Conservation (phyloP, 192 early-diverging fungal genomes). For the Backusella sp. region DNA sequence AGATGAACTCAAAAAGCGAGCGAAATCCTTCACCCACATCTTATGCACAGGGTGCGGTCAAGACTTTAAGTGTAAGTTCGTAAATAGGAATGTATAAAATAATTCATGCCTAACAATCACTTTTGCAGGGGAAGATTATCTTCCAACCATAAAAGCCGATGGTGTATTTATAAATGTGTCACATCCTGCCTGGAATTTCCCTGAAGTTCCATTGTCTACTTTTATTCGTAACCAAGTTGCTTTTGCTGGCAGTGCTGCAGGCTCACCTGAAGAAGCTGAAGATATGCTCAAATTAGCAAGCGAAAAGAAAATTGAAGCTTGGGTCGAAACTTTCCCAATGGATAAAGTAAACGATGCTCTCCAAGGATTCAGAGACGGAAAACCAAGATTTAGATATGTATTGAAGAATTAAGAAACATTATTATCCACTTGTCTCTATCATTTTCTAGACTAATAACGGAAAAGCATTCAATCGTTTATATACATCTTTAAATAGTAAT, state of each 20-base stretch:
- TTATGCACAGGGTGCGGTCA: constrained; percentile 7
- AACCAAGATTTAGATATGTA: constrained; percentile 70
- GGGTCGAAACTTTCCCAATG: constrained; percentile 59
- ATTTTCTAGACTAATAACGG: constrained; percentile 19
- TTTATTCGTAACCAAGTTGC: background rate
- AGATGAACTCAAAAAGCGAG: constrained; percentile 7
- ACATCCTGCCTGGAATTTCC: background rate
- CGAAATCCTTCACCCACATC: constrained; percentile 23
- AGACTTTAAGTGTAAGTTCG: constrained; percentile 5
- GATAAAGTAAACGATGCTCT: constrained; percentile 62
- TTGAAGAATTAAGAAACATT: constrained; percentile 51
- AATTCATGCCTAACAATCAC: background rate
- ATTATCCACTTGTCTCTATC: no score
- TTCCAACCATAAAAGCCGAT: background rate
- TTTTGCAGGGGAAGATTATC: background rate
- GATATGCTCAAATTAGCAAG: constrained; percentile 63
- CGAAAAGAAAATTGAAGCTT: constrained; percentile 51
- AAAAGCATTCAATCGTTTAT: background rate
- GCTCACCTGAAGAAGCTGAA: constrained; percentile 42
- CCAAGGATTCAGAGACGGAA: constrained; percentile 56
- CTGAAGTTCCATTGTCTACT: background rate
- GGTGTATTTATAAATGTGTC: background rate
- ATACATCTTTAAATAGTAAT: background rate
- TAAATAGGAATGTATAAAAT: no score
- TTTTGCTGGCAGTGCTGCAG: background rate